Evolutionary conservation across 108 stramenopile genomes (phyloP).

Genomic region (Schizochytrium sp.): DNA sequence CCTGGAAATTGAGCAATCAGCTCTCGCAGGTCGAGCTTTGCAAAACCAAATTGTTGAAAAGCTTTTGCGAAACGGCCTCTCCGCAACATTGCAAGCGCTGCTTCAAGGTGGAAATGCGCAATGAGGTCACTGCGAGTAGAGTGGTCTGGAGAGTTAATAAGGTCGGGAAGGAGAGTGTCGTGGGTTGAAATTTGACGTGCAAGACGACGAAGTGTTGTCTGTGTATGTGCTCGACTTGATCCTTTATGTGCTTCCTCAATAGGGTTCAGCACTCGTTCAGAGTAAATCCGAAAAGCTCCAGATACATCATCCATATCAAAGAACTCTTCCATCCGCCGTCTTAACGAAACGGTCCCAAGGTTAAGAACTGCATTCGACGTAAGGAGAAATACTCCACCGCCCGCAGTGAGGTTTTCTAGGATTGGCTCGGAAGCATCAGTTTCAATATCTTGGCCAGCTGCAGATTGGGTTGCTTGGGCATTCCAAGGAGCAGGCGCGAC

Average conservation of each 20-base stretch:
- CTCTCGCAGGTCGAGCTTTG: constrained; percentile 37
- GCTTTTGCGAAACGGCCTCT: not conserved
- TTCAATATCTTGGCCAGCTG: not conserved
- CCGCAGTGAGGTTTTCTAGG: constrained; percentile 27
- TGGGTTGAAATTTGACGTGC: not conserved
- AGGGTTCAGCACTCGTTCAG: not conserved
- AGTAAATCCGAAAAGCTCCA: constrained; percentile 3
- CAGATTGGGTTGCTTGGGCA: not conserved
- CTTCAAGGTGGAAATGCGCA: constrained; percentile 13
- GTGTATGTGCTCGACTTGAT: not conserved
- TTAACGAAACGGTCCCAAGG: constrained; percentile 25
- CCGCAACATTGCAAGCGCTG: constrained; percentile 23
- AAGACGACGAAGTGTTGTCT: not conserved
- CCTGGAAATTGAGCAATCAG: not conserved
- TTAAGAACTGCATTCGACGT: not conserved
- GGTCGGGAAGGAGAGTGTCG: not conserved
- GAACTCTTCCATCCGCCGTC: constrained; percentile 30
- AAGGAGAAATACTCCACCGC: constrained; percentile 45
- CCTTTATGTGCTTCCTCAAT: not conserved
- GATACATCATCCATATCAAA: constrained; percentile 12
- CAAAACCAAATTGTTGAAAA: constrained; percentile 7
- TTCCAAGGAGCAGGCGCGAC: constrained; percentile 59
- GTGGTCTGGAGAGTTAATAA: not conserved
- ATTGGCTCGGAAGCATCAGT: not conserved
- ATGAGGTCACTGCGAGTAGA: not conserved